phyloP scores from a whole-genome alignment of 148 eudicot genomes.

The Pouteria glomerata region DNA sequence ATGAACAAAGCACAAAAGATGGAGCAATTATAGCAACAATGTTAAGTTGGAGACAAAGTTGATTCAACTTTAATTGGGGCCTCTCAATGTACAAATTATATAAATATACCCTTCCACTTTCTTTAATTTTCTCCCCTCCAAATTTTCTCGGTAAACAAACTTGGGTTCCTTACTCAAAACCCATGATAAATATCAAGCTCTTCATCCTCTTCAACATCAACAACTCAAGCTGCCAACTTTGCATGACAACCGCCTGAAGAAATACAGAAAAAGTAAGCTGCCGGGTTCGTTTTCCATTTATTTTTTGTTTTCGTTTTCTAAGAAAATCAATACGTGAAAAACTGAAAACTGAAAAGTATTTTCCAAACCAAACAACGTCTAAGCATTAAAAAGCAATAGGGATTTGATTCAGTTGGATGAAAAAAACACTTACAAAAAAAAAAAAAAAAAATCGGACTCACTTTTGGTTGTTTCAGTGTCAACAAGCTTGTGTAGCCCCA shows the following conservation, averaged over 20 bases:
- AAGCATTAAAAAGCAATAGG: not conserved
- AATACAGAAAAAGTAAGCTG: no score
- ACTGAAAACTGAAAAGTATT: not conserved
- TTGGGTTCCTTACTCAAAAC: not conserved
- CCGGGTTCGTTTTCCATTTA: not conserved
- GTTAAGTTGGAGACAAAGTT: slow-evolving; percentile 18
- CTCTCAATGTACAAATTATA: not conserved
- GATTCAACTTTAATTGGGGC: slow-evolving; percentile 14
- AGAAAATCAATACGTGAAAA: not conserved
- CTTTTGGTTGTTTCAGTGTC: slow-evolving; percentile 23
- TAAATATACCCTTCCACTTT: slow-evolving; percentile 1
- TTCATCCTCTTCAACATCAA: not conserved
- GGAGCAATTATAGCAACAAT: slow-evolving; percentile 2
- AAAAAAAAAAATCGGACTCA: not conserved
- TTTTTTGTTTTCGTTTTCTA: not conserved
- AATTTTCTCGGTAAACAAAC: not conserved
- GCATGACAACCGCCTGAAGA: slow-evolving; percentile 4
- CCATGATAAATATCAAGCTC: not conserved
- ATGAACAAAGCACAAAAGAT: slow-evolving; percentile 16
- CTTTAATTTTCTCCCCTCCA: not conserved
- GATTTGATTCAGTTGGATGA: not conserved
- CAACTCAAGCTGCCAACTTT: slow-evolving; percentile 4
- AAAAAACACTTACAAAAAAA: no score
- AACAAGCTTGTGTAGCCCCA: slow-evolving; percentile 1
- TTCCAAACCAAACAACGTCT: not conserved